A percentile compares a stretch with the other conserved stretches of the same genome.
Conservation (phyloP, 2,329 filamentous ascomycete species). For the Hansfordia pulvinata region DNA sequence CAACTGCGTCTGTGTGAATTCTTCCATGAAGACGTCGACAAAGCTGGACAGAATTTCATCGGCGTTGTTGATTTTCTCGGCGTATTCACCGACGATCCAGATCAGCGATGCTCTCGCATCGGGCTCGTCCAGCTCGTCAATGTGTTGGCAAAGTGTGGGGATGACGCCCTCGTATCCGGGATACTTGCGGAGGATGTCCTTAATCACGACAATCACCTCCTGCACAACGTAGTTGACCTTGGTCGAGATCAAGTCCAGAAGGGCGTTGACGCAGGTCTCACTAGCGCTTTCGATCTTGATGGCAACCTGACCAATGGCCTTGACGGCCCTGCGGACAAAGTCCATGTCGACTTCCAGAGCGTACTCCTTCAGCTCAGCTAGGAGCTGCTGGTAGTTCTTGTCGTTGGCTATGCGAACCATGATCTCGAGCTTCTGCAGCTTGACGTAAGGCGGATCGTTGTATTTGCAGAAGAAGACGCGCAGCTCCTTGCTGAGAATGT, state of each 20-base stretch:
- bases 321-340: conserved; percentile 86
- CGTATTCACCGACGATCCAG: conserved; percentile 98
- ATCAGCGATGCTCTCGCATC: conserved; percentile 83
- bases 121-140: conserved; percentile 92
- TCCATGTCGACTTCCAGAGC: conserved; percentile 98
- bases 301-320: conserved; percentile 92
- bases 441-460: conserved; percentile 95
- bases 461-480: conserved; percentile 99
- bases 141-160: conserved; percentile 87
- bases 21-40: conserved; percentile 87
- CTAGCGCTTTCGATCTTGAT: conserved; percentile 96
- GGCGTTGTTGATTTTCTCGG: conserved; percentile 98
- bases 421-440: conserved; percentile 94
- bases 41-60: conserved; percentile 85
- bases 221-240: conserved; percentile 99
- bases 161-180: conserved; percentile 97
- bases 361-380: conserved; percentile 93
- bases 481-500: conserved; percentile 93
- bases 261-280: conserved; percentile 87
- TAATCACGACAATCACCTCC: conserved; percentile 97
- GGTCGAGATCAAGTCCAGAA: conserved; percentile 87
- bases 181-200: conserved; percentile 95
- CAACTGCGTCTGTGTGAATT: conserved; percentile 97
- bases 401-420: conserved; percentile 99
- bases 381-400: conserved; percentile 84